Percentiles rank a stretch among this genome's conserved stretches.
Conservation (phyloP, 805 yeast genomes). For the Wickerhamomyces rabaulensis region DNA sequence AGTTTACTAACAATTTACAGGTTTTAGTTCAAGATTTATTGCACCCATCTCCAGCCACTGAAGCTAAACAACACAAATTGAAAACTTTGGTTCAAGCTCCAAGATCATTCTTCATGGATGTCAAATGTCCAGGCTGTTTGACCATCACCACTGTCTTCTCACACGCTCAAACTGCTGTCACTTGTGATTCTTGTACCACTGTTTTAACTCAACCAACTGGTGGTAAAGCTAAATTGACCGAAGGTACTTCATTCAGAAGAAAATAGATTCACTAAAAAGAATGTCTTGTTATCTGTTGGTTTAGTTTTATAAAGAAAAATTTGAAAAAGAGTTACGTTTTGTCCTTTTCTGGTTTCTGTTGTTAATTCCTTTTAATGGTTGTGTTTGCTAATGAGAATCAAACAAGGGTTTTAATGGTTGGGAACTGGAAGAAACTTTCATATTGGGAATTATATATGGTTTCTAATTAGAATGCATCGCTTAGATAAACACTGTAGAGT, state of each 20-base stretch:
- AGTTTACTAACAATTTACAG: constrained; percentile 34
- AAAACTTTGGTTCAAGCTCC: constrained; percentile 97
- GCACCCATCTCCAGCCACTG: constrained; percentile 96
- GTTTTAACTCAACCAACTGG: constrained; percentile 99
- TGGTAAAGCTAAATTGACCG: constrained; percentile 99
- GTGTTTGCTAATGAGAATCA: neutral
- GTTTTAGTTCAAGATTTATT: constrained; percentile 99
- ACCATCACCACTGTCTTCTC: constrained; percentile 99
- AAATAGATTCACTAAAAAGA: constrained; percentile 46
- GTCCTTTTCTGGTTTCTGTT: neutral
- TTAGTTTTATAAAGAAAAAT: neutral
- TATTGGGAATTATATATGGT: neutral
- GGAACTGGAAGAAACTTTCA: neutral
- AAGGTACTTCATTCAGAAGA: constrained; percentile 99
- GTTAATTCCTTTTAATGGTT: neutral
- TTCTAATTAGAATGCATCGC: constrained; percentile 2
- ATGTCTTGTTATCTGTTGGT: neutral
- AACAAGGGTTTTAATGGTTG: neutral
- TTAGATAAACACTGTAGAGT: neutral
- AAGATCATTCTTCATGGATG: constrained; percentile 99
- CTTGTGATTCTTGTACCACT: constrained; percentile 98
- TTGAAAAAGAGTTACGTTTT: neutral
- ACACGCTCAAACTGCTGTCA: constrained; percentile 99
- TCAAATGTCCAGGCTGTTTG: constrained; percentile 99
- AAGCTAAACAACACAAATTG: constrained; percentile 94